phyloP scores from a whole-genome alignment of 768 basidiomycete genomes.

The Russula olivacea region DNA sequence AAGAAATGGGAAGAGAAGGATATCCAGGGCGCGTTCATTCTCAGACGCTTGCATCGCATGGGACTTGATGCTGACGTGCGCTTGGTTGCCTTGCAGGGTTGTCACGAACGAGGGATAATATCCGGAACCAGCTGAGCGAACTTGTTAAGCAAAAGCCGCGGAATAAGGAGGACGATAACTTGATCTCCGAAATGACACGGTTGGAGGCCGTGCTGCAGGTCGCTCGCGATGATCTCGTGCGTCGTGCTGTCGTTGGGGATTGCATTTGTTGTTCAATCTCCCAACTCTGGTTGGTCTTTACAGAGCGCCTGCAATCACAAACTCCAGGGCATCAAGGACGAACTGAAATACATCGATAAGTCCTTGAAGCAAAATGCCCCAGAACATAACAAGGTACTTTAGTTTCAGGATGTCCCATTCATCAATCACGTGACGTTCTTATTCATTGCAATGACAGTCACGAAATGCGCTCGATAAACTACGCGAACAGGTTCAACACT shows the following conservation, averaged over 20 bases:
- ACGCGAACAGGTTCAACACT: constrained; percentile 46
- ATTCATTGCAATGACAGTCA: constrained; percentile 37
- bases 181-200: constrained; percentile 69
- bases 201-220: constrained; percentile 73
- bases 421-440: neutral
- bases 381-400: constrained; percentile 63
- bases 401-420: neutral
- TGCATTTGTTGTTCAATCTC: neutral
- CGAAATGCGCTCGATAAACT: constrained; percentile 48
- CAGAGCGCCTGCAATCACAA: constrained; percentile 74
- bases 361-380: constrained; percentile 62
- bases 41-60: neutral
- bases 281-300: neutral
- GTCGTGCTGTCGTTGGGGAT: constrained; percentile 1
- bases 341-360: constrained; percentile 73
- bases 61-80: constrained; percentile 1
- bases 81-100: constrained; percentile 34
- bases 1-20: constrained; percentile 97
- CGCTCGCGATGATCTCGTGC: constrained; percentile 74
- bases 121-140: constrained; percentile 73
- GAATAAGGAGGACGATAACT: constrained; percentile 74
- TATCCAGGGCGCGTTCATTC: constrained; percentile 57
- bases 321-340: constrained; percentile 72
- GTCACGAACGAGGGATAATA: constrained; percentile 58
- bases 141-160: constrained; percentile 79